Base-by-base conservation (phyloP, 2,329 filamentous ascomycete species). In the Hypoxylon sp. region DNA sequence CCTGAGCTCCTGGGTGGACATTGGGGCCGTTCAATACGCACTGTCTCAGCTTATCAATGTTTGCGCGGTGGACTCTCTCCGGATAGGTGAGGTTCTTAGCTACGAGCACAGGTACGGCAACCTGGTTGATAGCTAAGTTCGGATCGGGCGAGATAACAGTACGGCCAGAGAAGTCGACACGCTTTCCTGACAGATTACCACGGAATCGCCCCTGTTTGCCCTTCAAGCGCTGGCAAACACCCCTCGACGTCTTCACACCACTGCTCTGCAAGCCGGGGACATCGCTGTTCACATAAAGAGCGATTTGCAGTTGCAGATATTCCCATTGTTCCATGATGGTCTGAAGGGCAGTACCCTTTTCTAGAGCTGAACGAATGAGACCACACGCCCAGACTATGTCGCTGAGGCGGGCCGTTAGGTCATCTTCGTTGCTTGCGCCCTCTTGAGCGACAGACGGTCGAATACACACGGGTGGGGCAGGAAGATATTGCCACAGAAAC, bases 291-390 rank as follows among this genome's bases (percentile, higher is more conserved):
- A 99, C 95, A 79, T 99, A 98, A 86, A 98, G 94, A 67, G 95
- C 96, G 67, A 98, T 92, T 76, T 98, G 94, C 7, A 97, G 87
- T 77, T 98, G 95, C 67, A 99, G 84, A 75, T 95, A 98, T 77
- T 99, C 96, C 96, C 96, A 99, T 75, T 97, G 94, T 78, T 99
- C 96, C 90, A 98, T 97, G 62, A 98, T 92, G 0, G 93, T 97
- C 72, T 92, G 89, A 1, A 99, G 87, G 0, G 93, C 90, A 13
- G 94, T 92, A 8, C 95, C 95, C 73, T 93, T 94, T 67, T 91
- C 87, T 15, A 98, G 80, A 0, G 93, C 93, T 21, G 93, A 92
- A 54, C 92, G 90, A 69, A 99, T 93, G 74, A 97, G 89, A 60
- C 92, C 92, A 76, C 94, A 97, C 70, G 97, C 93, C 75, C 97